These are phyloP conservation scores for Claviceps arundinis DNA, from an alignment of 2,329 filamentous ascomycete genomes.

Conservation along the genomic window DNA sequence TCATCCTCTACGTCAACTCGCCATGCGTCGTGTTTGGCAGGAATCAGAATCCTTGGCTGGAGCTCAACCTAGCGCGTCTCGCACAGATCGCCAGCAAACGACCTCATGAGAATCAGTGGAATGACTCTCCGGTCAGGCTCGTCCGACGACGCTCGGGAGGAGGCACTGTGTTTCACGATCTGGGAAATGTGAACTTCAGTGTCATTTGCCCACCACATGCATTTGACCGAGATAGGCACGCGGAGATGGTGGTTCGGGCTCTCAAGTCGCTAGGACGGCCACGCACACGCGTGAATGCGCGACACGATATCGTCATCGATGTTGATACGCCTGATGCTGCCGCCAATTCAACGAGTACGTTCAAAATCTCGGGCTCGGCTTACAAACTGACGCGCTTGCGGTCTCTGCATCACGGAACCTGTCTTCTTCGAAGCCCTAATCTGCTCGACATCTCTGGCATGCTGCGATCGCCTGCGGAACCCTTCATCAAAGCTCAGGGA, in stretches of 20 bases:
- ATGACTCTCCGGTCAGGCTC: constrained; percentile 33
- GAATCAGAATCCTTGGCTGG: constrained; percentile 96
- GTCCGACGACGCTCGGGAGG: constrained; percentile 80
- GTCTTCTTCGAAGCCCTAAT: constrained; percentile 66
- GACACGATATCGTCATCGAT: constrained; percentile 84
- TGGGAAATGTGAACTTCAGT: constrained; percentile 87
- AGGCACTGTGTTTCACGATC: constrained; percentile 87
- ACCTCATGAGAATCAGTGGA: constrained; percentile 13
- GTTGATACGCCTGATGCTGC: constrained; percentile 11
- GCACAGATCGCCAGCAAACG: constrained; percentile 11
- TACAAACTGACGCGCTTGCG: constrained; percentile 79
- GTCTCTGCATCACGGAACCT: constrained; percentile 87
- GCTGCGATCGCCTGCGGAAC: constrained; percentile 64
- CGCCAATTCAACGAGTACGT: constrained; percentile 20
- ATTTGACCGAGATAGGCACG: constrained; percentile 79
- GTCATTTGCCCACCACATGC: constrained; percentile 66
- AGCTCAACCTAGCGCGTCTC: constrained; percentile 62
- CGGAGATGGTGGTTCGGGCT: constrained; percentile 84
- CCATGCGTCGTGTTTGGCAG: constrained; percentile 85
- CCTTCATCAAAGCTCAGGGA: constrained; percentile 66
- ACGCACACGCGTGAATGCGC: constrained; percentile 64
- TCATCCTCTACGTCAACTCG: constrained; percentile 79
- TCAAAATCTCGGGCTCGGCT: constrained; percentile 86
- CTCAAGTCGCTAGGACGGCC: constrained; percentile 45
- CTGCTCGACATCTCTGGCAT: constrained; percentile 54